Percentiles rank a stretch among this genome's conserved stretches.
Conservation (phyloP, 371 early-diverging fungal species). For the Choanephora cucurbitarum region DNA sequence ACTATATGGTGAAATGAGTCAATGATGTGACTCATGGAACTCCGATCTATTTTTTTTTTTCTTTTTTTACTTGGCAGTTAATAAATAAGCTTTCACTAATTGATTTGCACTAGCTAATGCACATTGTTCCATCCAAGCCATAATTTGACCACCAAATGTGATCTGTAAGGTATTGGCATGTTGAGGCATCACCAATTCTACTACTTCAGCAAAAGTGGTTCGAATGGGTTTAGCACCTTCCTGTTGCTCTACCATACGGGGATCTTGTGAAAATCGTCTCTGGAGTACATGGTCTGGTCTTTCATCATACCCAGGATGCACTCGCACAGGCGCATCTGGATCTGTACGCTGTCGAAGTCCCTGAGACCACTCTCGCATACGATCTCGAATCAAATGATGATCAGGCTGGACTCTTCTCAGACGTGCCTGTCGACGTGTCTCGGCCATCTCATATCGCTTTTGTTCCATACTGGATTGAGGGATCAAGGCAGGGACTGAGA, state of each 20-base stretch:
- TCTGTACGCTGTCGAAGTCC: slow-evolving; percentile 33
- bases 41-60: slow-evolving; percentile 7
- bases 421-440: slow-evolving; percentile 51
- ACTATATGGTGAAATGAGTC: slow-evolving; percentile 20
- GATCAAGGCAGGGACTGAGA: slow-evolving; percentile 49
- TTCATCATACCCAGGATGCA: slow-evolving; percentile 38
- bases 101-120: slow-evolving; percentile 68
- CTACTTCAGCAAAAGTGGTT: slow-evolving; percentile 65
- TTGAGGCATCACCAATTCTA: slow-evolving; percentile 73
- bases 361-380: slow-evolving; percentile 48
- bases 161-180: slow-evolving; percentile 74
- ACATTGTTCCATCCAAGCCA: slow-evolving; percentile 77
- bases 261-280: slow-evolving; percentile 46
- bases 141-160: slow-evolving; percentile 83
- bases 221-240: slow-evolving; percentile 47
- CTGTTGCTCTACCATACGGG: slow-evolving; percentile 34
- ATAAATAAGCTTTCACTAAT: slow-evolving; percentile 54
- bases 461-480: slow-evolving; percentile 48
- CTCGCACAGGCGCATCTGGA: slow-evolving; percentile 35
- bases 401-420: slow-evolving; percentile 18
- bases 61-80: slow-evolving; percentile 59
- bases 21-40: slow-evolving; percentile 11
- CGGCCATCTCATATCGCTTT: slow-evolving; percentile 60
- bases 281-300: slow-evolving; percentile 8
- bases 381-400: slow-evolving; percentile 24